phyloP scores from a whole-genome alignment of 306 rosid genomes.

The Begonia peltatifolia region DNA sequence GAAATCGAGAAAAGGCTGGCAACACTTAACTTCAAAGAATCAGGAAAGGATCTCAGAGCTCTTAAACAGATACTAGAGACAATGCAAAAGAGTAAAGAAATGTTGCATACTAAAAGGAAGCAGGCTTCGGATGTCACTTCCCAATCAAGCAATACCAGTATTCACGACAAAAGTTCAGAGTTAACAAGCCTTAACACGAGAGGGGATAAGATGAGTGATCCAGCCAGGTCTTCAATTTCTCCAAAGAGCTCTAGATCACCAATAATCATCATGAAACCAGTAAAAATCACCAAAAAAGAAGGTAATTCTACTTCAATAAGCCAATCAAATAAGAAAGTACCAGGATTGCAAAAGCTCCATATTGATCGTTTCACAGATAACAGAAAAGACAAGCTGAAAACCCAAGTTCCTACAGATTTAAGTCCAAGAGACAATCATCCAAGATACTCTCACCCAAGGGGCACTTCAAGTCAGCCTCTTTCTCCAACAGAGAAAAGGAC shows the following conservation, averaged over 20 bases:
- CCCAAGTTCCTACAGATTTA: constrained; percentile 18
- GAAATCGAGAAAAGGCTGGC: constrained; percentile 80
- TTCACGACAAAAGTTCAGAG: constrained; percentile 25
- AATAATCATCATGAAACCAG: constrained; percentile 3
- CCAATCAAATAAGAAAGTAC: constrained; percentile 11
- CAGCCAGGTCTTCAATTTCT: constrained; percentile 6
- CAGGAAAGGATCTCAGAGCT: constrained; percentile 92
- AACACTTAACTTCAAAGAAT: constrained; percentile 71
- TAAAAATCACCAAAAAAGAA: too few relatives aligned
- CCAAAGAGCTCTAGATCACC: constrained; percentile 23
- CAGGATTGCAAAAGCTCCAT: constrained; percentile 15
- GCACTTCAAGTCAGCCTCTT: constrained; percentile 15
- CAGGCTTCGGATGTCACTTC: constrained; percentile 31
- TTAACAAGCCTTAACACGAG: constrained; percentile 24
- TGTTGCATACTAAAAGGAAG: constrained; percentile 29
- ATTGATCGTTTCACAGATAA: constrained; percentile 18
- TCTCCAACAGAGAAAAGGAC: constrained; percentile 21
- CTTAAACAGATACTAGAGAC: constrained; percentile 79
- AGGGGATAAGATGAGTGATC: constrained; percentile 5
- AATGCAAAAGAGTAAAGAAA: constrained; percentile 58
- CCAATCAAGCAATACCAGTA: constrained; percentile 8
- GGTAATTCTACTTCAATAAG: too few relatives aligned
- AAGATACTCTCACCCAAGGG: constrained; percentile 6
- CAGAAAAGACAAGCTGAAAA: constrained; percentile 27
- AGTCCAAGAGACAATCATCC: constrained; percentile 18